phyloP scores from a whole-genome alignment of 2,329 filamentous ascomycete genomes.

The Daldinia eschscholtzii region DNA sequence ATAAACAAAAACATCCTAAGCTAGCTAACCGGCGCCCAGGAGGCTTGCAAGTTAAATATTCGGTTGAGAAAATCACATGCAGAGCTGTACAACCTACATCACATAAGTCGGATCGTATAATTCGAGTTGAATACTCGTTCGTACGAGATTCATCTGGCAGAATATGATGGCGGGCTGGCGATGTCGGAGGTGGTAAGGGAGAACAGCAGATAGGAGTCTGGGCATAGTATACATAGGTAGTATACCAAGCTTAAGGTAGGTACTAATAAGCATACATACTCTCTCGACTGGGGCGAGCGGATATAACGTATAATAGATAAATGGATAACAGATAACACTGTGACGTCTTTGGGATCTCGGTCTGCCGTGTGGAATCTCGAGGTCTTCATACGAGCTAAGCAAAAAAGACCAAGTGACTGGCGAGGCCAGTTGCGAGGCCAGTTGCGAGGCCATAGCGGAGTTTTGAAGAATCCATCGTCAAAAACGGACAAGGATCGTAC shows the following conservation, averaged over 20 bases:
- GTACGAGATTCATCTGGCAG: constrained; percentile 16
- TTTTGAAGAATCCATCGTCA: constrained; percentile 28
- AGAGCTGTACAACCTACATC: constrained; percentile 16
- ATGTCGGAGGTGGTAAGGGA: constrained; percentile 33
- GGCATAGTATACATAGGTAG: background rate
- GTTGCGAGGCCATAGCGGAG: constrained; percentile 23
- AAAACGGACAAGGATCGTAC: constrained; percentile 36
- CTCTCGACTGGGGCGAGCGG: background rate
- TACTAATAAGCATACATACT: constrained; percentile 17
- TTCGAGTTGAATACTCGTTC: constrained; percentile 11
- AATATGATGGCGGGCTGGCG: constrained; percentile 35
- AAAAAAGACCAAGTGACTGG: constrained; percentile 4
- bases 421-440: constrained; percentile 16
- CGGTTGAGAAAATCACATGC: constrained; percentile 10
- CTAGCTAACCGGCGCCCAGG: background rate
- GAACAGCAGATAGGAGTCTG: constrained; percentile 4
- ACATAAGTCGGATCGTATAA: constrained; percentile 5
- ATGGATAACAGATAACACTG: constrained; percentile 1
- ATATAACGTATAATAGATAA: constrained; percentile 1
- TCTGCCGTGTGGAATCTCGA: constrained; percentile 12
- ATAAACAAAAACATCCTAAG: constrained; percentile 22
- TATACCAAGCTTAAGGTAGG: constrained; percentile 18
- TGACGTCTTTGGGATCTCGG: constrained; percentile 4
- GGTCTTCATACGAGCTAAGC: constrained; percentile 21
- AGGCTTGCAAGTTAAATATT: background rate